A percentile compares a stretch with the other conserved stretches of the same genome.
Conservation (phyloP, 2,329 filamentous ascomycete genomes). For the Apiospora malaysiana region DNA sequence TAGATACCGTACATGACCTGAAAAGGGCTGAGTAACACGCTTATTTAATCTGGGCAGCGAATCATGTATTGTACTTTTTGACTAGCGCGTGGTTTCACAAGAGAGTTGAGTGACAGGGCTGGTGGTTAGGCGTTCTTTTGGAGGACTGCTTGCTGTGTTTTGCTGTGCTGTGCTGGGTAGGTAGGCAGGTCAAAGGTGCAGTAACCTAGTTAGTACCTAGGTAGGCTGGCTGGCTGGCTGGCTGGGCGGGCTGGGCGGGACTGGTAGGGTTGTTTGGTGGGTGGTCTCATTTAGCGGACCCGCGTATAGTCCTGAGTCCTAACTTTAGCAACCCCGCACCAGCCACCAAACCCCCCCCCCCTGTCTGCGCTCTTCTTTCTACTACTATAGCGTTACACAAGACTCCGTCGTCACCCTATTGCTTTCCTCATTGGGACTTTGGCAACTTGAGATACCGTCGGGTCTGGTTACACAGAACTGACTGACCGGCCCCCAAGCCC, state of each 20-base stretch:
- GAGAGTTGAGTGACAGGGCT: neutral
- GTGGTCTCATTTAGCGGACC: constrained; percentile 6
- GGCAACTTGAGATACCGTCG: neutral
- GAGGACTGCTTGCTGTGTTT: too few species aligned
- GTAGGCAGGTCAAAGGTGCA: too few species aligned
- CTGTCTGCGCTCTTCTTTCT: neutral
- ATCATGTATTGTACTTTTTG: constrained; percentile 16
- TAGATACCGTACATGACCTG: too few species aligned
- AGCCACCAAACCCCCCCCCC: neutral
- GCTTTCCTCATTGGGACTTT: neutral
- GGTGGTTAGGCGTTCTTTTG: neutral
- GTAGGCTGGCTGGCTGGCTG: too few species aligned
- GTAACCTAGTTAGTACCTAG: too few species aligned
- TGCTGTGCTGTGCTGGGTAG: too few species aligned
- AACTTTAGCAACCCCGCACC: constrained; percentile 11
- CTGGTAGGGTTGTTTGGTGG: neutral
- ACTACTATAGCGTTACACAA: constrained; percentile 16
- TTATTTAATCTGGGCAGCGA: neutral
- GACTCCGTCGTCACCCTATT: neutral
- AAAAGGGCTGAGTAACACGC: neutral
- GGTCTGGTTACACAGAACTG: neutral
- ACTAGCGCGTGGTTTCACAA: neutral
- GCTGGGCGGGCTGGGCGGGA: too few species aligned
- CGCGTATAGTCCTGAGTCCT: constrained; percentile 9
- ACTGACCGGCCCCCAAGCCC: constrained; percentile 1